A percentile compares a stretch with the other conserved stretches of the same genome.
Conservation (phyloP, 2,329 filamentous ascomycete species). For the Botrytis aclada region DNA sequence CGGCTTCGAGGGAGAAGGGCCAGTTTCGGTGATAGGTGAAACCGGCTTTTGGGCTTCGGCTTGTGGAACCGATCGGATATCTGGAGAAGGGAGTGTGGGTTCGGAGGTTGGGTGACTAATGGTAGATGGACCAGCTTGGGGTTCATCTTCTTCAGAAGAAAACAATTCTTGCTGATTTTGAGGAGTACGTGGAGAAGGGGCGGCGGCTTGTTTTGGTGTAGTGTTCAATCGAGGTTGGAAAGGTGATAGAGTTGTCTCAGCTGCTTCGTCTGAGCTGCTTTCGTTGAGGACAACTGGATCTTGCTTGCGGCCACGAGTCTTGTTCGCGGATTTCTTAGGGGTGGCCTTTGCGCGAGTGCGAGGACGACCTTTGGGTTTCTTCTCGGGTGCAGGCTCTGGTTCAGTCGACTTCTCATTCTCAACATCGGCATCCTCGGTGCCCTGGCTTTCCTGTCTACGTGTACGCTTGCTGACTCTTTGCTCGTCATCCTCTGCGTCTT, state of each 20-base stretch:
- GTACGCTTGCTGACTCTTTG: constrained; percentile 8
- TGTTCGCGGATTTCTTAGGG: not conserved
- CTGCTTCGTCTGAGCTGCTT: constrained; percentile 9
- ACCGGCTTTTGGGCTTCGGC: not conserved
- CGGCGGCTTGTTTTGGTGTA: not conserved
- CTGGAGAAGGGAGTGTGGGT: not conserved
- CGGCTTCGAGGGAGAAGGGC: not conserved
- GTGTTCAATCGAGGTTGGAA: not conserved
- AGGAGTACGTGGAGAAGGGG: not conserved
- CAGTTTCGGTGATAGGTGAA: not conserved
- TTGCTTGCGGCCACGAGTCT: constrained; percentile 5
- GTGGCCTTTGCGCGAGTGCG: not conserved
- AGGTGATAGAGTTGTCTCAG: not conserved
- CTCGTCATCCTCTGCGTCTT: not conserved
- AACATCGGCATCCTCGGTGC: not conserved
- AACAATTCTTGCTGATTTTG: not conserved
- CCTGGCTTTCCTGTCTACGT: not conserved
- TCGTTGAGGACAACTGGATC: not conserved
- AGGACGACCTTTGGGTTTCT: not conserved
- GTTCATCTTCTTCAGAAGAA: not conserved
- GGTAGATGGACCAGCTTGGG: not conserved
- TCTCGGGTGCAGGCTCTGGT: not conserved
- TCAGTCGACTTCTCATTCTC: constrained; percentile 5
- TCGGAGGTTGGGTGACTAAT: not conserved
- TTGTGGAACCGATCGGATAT: not conserved